phyloP scores from a whole-genome alignment of 352 stramenopile species.

The Pythium guiyangense region DNA sequence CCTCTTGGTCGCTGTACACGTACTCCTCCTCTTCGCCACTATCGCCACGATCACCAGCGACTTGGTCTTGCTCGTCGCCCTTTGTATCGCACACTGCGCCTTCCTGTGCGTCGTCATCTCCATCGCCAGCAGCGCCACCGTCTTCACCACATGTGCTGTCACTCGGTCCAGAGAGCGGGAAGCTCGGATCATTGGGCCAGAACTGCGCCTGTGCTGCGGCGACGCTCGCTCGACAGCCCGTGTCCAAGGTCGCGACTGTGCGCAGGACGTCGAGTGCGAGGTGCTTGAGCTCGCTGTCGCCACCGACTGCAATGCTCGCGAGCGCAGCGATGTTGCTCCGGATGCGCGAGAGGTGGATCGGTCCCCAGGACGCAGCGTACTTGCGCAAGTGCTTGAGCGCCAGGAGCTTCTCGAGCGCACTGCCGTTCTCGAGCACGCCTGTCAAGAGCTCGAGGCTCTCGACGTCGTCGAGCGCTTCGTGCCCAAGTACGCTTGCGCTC shows the following conservation, averaged over 20 bases:
- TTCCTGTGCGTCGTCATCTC: not conserved
- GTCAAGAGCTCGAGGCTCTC: not conserved
- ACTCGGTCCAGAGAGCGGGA: not conserved
- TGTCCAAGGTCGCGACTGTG: not conserved
- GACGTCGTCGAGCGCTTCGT: not conserved
- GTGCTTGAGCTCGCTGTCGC: not conserved
- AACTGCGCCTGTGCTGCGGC: not conserved
- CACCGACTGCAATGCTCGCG: not conserved
- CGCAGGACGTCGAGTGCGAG: not conserved
- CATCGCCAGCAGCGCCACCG: not conserved
- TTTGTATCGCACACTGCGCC: not conserved
- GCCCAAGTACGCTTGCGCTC: not conserved
- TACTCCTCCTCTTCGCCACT: not conserved
- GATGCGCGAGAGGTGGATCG: not conserved
- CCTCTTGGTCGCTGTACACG: not conserved
- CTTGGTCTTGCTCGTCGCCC: not conserved
- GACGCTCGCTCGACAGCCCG: not conserved
- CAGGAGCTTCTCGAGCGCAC: not conserved
- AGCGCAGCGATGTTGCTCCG: not conserved
- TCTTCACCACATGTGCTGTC: too few species aligned
- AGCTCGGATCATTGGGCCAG: not conserved
- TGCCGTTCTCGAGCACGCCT: not conserved
- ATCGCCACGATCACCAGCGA: not conserved
- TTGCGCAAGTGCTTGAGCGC: not conserved
- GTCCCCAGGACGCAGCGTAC: not conserved